phyloP scores from a whole-genome alignment of 2,329 filamentous ascomycete species.

The Cercospora zeina region DNA sequence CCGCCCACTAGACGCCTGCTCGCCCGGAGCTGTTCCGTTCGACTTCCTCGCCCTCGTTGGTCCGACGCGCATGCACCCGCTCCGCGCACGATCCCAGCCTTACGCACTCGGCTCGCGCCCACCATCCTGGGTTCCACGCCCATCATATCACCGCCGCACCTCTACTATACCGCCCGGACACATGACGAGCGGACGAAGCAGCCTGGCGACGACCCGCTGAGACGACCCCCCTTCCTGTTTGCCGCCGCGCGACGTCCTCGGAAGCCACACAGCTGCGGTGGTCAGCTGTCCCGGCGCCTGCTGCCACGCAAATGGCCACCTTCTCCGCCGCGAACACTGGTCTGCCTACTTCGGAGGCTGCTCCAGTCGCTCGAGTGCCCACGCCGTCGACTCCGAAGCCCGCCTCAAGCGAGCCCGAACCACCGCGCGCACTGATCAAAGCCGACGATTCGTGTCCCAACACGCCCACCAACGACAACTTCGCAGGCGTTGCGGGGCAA shows the following conservation, averaged over 20 bases:
- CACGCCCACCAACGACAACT: conserved; percentile 63
- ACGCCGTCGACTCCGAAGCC: conserved; percentile 44
- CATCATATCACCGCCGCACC: conserved; percentile 1
- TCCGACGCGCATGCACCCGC: conserved; percentile 19
- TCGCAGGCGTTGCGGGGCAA: conserved; percentile 51
- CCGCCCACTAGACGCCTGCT: conserved; percentile 26
- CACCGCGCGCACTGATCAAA: conserved; percentile 42
- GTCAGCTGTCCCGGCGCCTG: conserved; percentile 23
- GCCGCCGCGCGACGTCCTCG: conserved; percentile 11
- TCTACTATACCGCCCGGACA: not conserved
- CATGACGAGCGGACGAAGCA: conserved; percentile 10
- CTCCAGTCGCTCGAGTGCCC: conserved; percentile 54
- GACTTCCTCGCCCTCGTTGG: conserved; percentile 14
- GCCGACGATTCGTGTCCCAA: conserved; percentile 50
- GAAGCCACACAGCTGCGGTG: conserved; percentile 29
- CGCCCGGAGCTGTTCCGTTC: too few species aligned
- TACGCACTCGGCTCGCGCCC: conserved; percentile 7
- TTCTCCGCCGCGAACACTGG: conserved; percentile 45
- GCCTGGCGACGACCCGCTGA: conserved; percentile 5
- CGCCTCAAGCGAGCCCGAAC: conserved; percentile 55
- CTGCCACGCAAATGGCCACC: conserved; percentile 32
- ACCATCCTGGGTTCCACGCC: not conserved
- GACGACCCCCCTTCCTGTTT: conserved; percentile 8
- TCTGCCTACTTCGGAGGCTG: conserved; percentile 42
- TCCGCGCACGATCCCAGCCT: conserved; percentile 25